Percentiles rank a stretch among this genome's conserved stretches.
Conservation (phyloP, 345 rosid genomes). For the Raphanus raphanistrum region DNA sequence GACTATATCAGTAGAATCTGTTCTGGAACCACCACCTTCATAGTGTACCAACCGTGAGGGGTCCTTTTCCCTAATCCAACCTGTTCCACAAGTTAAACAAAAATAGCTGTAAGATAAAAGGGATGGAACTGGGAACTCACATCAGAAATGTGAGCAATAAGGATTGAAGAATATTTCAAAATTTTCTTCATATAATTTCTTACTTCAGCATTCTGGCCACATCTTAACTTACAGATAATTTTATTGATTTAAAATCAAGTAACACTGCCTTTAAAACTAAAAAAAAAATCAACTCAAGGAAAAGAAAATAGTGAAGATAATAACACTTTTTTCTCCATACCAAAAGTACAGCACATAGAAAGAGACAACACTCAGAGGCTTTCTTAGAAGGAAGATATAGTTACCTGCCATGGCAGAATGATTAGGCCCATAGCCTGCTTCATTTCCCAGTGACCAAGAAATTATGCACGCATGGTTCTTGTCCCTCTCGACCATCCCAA, state of each 20-base stretch:
- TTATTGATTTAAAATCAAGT: background rate
- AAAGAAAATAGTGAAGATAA: background rate
- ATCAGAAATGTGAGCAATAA: background rate
- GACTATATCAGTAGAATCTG: constrained; percentile 82
- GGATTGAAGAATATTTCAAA: background rate
- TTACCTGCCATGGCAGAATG: constrained; percentile 96
- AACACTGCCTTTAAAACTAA: background rate
- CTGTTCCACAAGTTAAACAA: constrained; percentile 44
- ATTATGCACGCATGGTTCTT: constrained; percentile 92
- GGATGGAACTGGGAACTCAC: background rate
- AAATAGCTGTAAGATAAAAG: constrained; percentile 20
- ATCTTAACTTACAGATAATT: background rate
- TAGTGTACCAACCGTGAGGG: constrained; percentile 78
- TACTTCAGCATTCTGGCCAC: background rate
- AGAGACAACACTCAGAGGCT: background rate
- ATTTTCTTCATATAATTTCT: background rate
- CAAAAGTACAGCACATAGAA: background rate
- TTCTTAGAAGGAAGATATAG: background rate
- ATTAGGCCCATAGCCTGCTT: constrained; percentile 93
- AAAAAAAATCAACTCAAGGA: background rate
- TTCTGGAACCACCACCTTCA: constrained; percentile 98
- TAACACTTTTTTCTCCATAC: background rate
- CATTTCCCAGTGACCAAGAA: constrained; percentile 96
- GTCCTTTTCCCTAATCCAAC: constrained; percentile 91
- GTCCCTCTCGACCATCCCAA: constrained; percentile 98